Conservation (phyloP, 2,329 filamentous ascomycete species). For the Fusarium napiforme region DNA sequence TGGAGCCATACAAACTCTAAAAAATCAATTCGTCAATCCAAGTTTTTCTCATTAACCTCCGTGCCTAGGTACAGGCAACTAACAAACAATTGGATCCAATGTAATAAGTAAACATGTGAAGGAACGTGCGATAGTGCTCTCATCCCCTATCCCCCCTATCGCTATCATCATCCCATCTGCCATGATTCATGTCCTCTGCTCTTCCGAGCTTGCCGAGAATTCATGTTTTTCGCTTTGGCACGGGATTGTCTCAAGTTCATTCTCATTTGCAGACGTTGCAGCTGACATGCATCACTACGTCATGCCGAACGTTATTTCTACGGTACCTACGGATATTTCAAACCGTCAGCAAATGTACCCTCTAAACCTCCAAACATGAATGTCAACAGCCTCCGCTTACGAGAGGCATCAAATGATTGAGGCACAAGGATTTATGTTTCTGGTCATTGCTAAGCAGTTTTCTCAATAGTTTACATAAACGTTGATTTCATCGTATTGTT, state of each 20-base stretch:
- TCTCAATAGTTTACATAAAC: not conserved
- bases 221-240: conserved; percentile 13
- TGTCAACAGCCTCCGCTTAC: not conserved
- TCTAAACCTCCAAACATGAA: not conserved
- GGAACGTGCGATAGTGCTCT: not conserved
- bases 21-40: not conserved
- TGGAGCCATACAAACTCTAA: not conserved
- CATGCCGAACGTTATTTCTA: conserved; percentile 17
- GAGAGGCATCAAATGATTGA: not conserved
- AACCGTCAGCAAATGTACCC: conserved; percentile 2
- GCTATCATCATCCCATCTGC: not conserved
- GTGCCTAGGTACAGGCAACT: not conserved
- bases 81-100: not conserved
- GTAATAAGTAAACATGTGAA: not conserved
- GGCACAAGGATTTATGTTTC: not conserved
- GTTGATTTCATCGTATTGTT: not conserved
- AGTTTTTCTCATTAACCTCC: not conserved
- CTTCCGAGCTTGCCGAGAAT: conserved; percentile 23
- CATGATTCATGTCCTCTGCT: not conserved
- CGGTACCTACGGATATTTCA: not conserved
- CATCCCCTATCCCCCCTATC: not conserved
- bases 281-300: conserved; percentile 25
- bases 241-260: not conserved
- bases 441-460: not conserved
- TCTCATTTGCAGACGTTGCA: not conserved